Base-by-base conservation (phyloP, 2,329 filamentous ascomycete species). In the Dothideomycetes sp. region DNA sequence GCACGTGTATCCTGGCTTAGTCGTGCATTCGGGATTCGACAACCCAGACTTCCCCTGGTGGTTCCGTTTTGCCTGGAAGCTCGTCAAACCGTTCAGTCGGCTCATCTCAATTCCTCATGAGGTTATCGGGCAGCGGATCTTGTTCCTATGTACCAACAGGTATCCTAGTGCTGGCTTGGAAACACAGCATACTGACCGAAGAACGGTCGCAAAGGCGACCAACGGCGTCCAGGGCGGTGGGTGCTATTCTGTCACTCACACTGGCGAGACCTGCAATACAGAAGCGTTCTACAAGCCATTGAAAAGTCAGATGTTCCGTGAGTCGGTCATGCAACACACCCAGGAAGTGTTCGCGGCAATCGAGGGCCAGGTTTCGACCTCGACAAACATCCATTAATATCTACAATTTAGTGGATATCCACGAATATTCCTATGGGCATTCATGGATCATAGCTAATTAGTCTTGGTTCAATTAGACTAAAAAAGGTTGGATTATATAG, bases 1-100 rank as follows among this genome's bases (percentile, higher is more conserved):
- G 2, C 49, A 55, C 32, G 32, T 49, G 4, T 52, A 33, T 33
- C 51, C 51, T 8, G 49, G 51, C n/a, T 18, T 53, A 10, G 52
- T 55, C 12, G 38, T 50, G 5, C 49, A 44, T 5, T 37, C 40
- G 3, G 39, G 23, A 1, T 49, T 49, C 30, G 29, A 44, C 3
- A 35, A 42, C 23, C 25, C 33, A n/a, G 17, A n/a, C 9, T 25
- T 44, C 22, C 47, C 47, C n/a, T 36, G 31, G 39, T 53, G 49
- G 48, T 49, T 51, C 27, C 48, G 40, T 9, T 7, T 40, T 8
- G 5, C 38, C 6, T 46, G 39, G 34, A 23, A 10, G 5, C 6
- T 18, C 6, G 17, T 13, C 4, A 37, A 37, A 22, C 34, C 51
- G 4, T 16, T 49, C 3, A 18, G 47, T 18, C 38, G 39, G 5